Evolutionary conservation across 164 flowering plant species (phyloP).

Genomic region (Brasenia schreberi): DNA sequence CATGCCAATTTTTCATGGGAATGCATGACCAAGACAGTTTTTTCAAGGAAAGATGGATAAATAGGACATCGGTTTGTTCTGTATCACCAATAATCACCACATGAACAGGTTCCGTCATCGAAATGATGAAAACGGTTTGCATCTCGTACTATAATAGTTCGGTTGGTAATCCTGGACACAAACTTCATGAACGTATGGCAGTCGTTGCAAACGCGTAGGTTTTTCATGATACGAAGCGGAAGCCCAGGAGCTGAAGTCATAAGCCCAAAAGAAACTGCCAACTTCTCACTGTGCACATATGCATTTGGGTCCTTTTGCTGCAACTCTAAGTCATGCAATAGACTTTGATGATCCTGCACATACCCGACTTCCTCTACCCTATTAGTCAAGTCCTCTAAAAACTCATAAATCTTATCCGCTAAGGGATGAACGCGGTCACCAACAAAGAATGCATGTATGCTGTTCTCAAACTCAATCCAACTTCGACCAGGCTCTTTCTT

Average conservation of each 20-base stretch:
- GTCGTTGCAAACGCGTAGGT: conserved; percentile 24
- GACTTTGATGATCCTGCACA: conserved; percentile 14
- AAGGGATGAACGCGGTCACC: conserved; percentile 22
- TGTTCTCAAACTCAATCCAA: conserved; percentile 22
- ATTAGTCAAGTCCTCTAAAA: conserved; percentile 14
- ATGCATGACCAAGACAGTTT: too few relatives aligned
- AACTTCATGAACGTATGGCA: conserved; percentile 27
- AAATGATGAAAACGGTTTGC: conserved; percentile 27
- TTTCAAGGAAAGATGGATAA: too few relatives aligned
- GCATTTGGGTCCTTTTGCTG: conserved; percentile 18
- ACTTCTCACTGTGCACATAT: conserved; percentile 20
- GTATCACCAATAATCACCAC: conserved; percentile 22
- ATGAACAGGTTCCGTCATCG: conserved; percentile 16
- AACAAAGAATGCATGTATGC: conserved; percentile 23
- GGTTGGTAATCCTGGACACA: conserved; percentile 12
- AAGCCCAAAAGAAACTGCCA: conserved; percentile 23
- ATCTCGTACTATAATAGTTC: conserved; percentile 18
- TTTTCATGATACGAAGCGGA: conserved; percentile 20
- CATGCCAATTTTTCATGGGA: too few relatives aligned
- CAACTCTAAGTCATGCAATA: conserved; percentile 15
- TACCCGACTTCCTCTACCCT: conserved; percentile 17
- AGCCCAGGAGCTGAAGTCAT: conserved; percentile 13
- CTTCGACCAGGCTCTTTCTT: conserved; percentile 27
- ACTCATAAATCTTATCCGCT: conserved; percentile 16
- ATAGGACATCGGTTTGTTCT: too few relatives aligned